A percentile compares a stretch with the other conserved stretches of the same genome.
Evolutionary conservation across 1,139 yeast species (phyloP).

Genomic region (Zygoascus hellenicus): DNA sequence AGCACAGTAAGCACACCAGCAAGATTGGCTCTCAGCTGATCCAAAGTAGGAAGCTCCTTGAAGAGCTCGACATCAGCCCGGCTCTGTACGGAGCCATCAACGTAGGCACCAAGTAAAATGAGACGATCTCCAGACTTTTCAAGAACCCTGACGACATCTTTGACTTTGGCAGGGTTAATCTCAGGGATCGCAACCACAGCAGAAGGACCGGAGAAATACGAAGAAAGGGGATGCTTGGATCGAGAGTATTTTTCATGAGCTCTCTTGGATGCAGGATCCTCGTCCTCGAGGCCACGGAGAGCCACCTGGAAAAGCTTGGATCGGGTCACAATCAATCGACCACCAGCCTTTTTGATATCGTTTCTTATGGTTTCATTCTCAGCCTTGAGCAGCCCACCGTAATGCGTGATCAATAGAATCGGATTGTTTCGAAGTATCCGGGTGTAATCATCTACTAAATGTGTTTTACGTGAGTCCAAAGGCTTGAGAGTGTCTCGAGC

Average conservation of each 20-base stretch:
- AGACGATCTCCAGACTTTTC: slow-evolving; percentile 65
- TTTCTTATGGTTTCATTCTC: slow-evolving; percentile 63
- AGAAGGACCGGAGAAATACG: slow-evolving; percentile 77
- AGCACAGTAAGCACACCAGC: slow-evolving; percentile 77
- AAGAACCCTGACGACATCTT: slow-evolving; percentile 53
- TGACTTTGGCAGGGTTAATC: slow-evolving; percentile 65
- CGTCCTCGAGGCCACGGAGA: slow-evolving; percentile 59
- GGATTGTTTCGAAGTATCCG: slow-evolving; percentile 61
- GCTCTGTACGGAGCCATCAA: slow-evolving; percentile 56
- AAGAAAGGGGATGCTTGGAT: slow-evolving; percentile 56
- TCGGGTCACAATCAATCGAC: slow-evolving; percentile 59
- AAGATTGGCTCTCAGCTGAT: slow-evolving; percentile 71
- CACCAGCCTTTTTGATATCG: slow-evolving; percentile 60
- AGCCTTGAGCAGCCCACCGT: slow-evolving; percentile 65
- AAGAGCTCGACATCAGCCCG: slow-evolving; percentile 52
- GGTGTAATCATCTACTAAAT: slow-evolving; percentile 71
- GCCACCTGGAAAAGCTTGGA: slow-evolving; percentile 68
- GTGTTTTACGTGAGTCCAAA: slow-evolving; percentile 56
- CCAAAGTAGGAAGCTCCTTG: slow-evolving; percentile 67
- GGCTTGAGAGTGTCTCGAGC: slow-evolving; percentile 24
- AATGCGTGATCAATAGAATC: slow-evolving; percentile 72
- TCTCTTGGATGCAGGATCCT: slow-evolving; percentile 69
- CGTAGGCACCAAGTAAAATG: slow-evolving; percentile 76
- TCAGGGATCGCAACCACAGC: slow-evolving; percentile 68
- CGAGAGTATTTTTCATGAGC: slow-evolving; percentile 40